Percentiles rank a stretch among this genome's conserved stretches.
These are phyloP conservation scores for Bathelium albidoporum DNA, from an alignment of 495 filamentous ascomycete genomes.

Conservation along the genomic window DNA sequence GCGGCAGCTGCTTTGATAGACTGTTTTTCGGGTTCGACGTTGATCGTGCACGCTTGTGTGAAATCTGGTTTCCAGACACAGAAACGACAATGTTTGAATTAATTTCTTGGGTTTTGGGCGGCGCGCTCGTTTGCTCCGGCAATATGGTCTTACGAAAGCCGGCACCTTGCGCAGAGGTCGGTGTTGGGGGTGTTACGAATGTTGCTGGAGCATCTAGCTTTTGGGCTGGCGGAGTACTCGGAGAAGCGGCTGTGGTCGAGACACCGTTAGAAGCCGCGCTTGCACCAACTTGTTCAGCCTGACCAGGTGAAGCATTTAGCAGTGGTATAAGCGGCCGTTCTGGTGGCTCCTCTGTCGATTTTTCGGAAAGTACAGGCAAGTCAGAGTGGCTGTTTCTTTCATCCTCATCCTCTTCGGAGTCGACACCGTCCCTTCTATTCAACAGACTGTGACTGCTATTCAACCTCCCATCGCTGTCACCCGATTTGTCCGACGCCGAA, in stretches of 20 bases:
- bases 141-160: constrained; percentile 18
- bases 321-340: not conserved
- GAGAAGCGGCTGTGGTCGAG: not conserved
- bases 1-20: constrained; percentile 67
- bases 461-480: constrained; percentile 10
- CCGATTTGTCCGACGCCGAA: constrained; percentile 15
- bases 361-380: not conserved
- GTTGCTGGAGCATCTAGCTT: constrained; percentile 31
- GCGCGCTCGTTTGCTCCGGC: not conserved
- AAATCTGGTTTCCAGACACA: constrained; percentile 64
- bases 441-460: not conserved
- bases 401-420: not conserved
- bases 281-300: not conserved
- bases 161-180: constrained; percentile 20
- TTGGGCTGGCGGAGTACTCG: constrained; percentile 20
- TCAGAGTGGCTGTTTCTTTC: not conserved
- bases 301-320: not conserved
- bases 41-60: constrained; percentile 57
- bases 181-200: constrained; percentile 33
- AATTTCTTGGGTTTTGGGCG: constrained; percentile 23
- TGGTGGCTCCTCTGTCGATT: not conserved
- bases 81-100: constrained; percentile 34
- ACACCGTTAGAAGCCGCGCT: not conserved
- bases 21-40: constrained; percentile 73
- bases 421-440: not conserved